A percentile compares a stretch with the other conserved stretches of the same genome.
Evolutionary conservation across 768 basidiomycete species (phyloP).

Genomic region (Baorangia bicolor): DNA sequence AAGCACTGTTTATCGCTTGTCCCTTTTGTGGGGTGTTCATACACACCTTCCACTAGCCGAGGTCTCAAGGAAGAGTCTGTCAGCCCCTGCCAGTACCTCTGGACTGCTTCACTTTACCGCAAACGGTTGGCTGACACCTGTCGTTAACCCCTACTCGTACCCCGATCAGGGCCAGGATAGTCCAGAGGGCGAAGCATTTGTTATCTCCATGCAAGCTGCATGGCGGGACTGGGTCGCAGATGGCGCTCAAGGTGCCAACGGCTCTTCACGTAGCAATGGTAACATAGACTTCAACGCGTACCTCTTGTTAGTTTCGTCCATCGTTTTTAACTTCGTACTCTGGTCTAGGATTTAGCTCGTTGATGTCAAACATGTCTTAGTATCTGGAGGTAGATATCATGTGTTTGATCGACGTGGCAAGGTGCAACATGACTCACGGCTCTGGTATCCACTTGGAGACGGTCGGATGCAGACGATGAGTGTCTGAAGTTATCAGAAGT

Average conservation of each 20-base stretch:
- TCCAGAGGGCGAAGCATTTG: slow-evolving; percentile 80
- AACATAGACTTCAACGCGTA: background rate
- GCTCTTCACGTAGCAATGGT: background rate
- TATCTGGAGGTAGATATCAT: background rate
- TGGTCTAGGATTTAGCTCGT: background rate
- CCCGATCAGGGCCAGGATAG: slow-evolving; percentile 48
- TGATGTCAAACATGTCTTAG: background rate
- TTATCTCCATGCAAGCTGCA: slow-evolving; percentile 70
- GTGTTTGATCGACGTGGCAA: no score
- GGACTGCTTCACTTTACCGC: slow-evolving; percentile 48
- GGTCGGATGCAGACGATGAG: background rate
- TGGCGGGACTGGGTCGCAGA: slow-evolving; percentile 70
- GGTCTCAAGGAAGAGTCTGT: slow-evolving; percentile 43
- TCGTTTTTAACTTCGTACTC: background rate
- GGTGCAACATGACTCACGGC: background rate
- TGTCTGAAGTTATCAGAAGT: background rate
- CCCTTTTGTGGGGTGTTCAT: slow-evolving; percentile 50
- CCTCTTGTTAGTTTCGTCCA: background rate
- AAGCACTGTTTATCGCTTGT: slow-evolving; percentile 70
- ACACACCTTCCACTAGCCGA: slow-evolving; percentile 59
- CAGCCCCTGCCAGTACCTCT: slow-evolving; percentile 15
- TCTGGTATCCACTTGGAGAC: background rate
- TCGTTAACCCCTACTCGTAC: slow-evolving; percentile 68
- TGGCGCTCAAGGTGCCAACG: slow-evolving; percentile 54
- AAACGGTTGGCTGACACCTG: slow-evolving; percentile 69